Conservation (phyloP, 1,284 basidiomycete genomes). For the Vanrija sp. region DNA sequence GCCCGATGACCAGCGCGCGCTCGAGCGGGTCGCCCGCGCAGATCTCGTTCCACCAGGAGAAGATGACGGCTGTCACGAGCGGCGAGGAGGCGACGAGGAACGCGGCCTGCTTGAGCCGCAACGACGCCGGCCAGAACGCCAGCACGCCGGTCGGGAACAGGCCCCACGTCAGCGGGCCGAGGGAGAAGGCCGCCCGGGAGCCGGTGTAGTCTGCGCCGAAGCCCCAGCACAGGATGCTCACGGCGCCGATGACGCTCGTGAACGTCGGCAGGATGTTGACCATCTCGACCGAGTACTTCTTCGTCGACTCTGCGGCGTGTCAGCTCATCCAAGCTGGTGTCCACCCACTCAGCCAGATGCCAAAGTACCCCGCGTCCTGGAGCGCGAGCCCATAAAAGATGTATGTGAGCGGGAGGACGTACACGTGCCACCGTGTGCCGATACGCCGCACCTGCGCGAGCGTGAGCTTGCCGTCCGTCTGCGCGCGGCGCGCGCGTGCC, state of each 20-base stretch:
- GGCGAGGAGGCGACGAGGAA: slow-evolving; percentile 29
- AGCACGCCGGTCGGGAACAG: slow-evolving; percentile 36
- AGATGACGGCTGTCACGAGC: slow-evolving; percentile 38
- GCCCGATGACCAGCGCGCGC: slow-evolving; percentile 34
- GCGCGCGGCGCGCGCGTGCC: not conserved
- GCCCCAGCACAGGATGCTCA: slow-evolving; percentile 27
- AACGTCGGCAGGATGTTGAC: too few species aligned
- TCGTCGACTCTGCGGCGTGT: too few species aligned
- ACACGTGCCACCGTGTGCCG: slow-evolving; percentile 25
- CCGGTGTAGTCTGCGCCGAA: slow-evolving; percentile 16
- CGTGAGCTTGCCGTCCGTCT: slow-evolving; percentile 4
- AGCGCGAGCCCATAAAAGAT: slow-evolving; percentile 3
- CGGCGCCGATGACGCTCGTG: slow-evolving; percentile 6
- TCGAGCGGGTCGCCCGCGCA: slow-evolving; percentile 30
- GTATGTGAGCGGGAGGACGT: slow-evolving; percentile 16
- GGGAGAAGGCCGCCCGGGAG: slow-evolving; percentile 12
- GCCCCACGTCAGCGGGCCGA: slow-evolving; percentile 16
- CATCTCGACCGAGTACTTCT: slow-evolving; percentile 12
- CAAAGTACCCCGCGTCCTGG: slow-evolving; percentile 14
- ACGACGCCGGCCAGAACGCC: slow-evolving; percentile 24
- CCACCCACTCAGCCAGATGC: slow-evolving; percentile 11
- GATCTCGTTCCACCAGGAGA: slow-evolving; percentile 32
- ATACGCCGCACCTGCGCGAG: slow-evolving; percentile 19
- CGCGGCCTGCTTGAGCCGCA: slow-evolving; percentile 21
- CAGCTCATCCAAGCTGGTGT: too few species aligned